Evolutionary conservation across 139 green algal species (phyloP).

Genomic region (Chlamydomonas asymmetrica): DNA sequence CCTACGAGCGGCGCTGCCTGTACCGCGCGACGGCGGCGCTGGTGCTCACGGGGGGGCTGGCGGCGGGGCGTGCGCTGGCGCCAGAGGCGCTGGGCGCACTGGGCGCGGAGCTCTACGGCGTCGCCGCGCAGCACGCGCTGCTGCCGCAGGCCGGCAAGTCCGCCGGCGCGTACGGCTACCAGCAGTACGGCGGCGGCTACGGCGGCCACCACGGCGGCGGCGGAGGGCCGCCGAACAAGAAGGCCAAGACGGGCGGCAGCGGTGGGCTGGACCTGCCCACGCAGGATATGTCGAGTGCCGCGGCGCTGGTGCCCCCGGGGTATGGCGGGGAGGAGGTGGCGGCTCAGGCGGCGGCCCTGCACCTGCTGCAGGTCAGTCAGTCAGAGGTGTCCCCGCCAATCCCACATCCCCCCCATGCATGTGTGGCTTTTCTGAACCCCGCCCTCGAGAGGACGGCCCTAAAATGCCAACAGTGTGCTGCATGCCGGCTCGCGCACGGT

Average conservation of each 20-base stretch:
- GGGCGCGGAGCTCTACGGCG: slow-evolving; percentile 55
- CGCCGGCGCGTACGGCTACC: neutral
- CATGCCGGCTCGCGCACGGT: too few relatives aligned
- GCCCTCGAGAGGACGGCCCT: neutral
- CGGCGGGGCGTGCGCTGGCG: slow-evolving; percentile 31
- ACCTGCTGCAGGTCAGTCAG: slow-evolving; percentile 4
- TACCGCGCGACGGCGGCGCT: slow-evolving; percentile 35
- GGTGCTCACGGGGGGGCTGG: slow-evolving; percentile 31
- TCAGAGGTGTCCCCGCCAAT: neutral
- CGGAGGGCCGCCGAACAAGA: slow-evolving; percentile 17
- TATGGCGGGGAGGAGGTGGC: neutral
- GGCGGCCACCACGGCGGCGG: neutral
- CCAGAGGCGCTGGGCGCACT: slow-evolving; percentile 19
- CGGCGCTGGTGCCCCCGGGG: slow-evolving; percentile 8
- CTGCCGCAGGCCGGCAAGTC: neutral
- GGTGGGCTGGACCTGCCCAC: neutral
- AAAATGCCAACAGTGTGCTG: too few relatives aligned
- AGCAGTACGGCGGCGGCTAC: neutral
- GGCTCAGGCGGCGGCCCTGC: slow-evolving; percentile 19
- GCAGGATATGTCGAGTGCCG: slow-evolving; percentile 6
- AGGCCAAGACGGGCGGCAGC: slow-evolving; percentile 2
- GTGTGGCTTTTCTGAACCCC: neutral
- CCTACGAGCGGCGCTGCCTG: slow-evolving; percentile 22
- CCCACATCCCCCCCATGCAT: neutral
- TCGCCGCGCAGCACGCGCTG: slow-evolving; percentile 14